Base-by-base conservation (phyloP, 129 eudicot species). In the Artemisia argyi region DNA sequence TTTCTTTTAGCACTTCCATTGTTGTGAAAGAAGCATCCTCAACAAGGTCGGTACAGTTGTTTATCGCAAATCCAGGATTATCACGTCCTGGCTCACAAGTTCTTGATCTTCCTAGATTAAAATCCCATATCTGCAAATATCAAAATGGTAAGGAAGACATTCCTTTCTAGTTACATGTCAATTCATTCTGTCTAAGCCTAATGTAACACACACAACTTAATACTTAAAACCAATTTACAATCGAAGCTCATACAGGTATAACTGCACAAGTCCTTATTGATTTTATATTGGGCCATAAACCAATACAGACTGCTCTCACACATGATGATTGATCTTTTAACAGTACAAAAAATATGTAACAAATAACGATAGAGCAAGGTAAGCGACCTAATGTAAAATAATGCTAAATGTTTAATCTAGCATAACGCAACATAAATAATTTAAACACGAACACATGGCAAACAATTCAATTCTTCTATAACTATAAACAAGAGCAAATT, bases 61-160 rank as follows among this genome's bases (percentile, higher is more conserved):
- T 86, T 61, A 84, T 73, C 51, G 73, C 73, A 67, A 84, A 87
- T 9, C 80, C 78, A 64, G 72, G 80, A 69, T 93, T 90, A 77
- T 71, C 83, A 73, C 61, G 7, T n/a, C 76, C 89, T 28, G 74
- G 81, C 10, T 86, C 88, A 13, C 60, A 69, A 64, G 84, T 80
- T 69, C 88, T 83, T 69, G 83, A 79, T 68, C 80, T 86, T 68
- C 99, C 99, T 46, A 85, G 78, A 75, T 88, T 86, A 71, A 94
- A 94, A 85, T 94, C 96, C 99, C 99, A 94, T 84, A 90, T 94
- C 99, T 94, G 89, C 85, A 73, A 69, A 9, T 39, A 26, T 61
- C 18, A 55, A 55, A 65, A 79, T 19, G 61, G 72, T 62, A 7
- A 70, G 59, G 14, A 46, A 48, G 26, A 49, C 52, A 16, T 6